phyloP scores from a whole-genome alignment of 2,329 filamentous ascomycete genomes.

The Gaeumannomyces tritici region DNA sequence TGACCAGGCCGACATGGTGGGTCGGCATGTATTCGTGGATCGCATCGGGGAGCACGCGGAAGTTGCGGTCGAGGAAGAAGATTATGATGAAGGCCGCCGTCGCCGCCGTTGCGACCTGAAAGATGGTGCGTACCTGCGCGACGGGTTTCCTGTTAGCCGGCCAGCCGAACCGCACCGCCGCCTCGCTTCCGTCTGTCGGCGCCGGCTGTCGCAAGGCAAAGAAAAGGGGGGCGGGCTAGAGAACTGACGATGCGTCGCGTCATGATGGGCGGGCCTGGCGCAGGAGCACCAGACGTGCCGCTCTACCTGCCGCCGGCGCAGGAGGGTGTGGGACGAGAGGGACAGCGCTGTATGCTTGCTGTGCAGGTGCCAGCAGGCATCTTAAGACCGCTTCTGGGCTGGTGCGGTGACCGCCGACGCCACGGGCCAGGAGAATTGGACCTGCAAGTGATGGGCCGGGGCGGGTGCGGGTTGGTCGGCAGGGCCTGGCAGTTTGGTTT shows the following conservation, averaged over 20 bases:
- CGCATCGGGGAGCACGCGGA: constrained; percentile 73
- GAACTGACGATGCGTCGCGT: constrained; percentile 19
- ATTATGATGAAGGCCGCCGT: constrained; percentile 60
- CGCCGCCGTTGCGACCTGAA: constrained; percentile 62
- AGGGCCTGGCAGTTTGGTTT: neutral
- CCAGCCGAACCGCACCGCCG: neutral
- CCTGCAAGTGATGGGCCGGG: too few species aligned
- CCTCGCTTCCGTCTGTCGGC: neutral
- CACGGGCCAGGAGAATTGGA: neutral
- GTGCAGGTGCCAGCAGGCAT: constrained; percentile 3
- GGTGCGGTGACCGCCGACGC: neutral
- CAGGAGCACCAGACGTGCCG: neutral
- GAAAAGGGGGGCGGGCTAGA: neutral
- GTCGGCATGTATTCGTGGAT: constrained; percentile 82
- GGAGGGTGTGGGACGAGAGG: neutral
- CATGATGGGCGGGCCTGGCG: constrained; percentile 11
- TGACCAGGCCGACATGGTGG: constrained; percentile 74
- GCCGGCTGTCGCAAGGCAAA: neutral
- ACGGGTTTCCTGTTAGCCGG: neutral
- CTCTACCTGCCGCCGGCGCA: neutral
- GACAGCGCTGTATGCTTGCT: neutral
- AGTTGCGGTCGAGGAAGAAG: constrained; percentile 80
- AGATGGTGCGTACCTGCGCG: constrained; percentile 52
- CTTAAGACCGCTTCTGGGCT: neutral
- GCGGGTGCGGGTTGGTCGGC: neutral